These are phyloP conservation scores for Podospora sp. DNA, from an alignment of 495 filamentous ascomycete species.

Conservation along the genomic window DNA sequence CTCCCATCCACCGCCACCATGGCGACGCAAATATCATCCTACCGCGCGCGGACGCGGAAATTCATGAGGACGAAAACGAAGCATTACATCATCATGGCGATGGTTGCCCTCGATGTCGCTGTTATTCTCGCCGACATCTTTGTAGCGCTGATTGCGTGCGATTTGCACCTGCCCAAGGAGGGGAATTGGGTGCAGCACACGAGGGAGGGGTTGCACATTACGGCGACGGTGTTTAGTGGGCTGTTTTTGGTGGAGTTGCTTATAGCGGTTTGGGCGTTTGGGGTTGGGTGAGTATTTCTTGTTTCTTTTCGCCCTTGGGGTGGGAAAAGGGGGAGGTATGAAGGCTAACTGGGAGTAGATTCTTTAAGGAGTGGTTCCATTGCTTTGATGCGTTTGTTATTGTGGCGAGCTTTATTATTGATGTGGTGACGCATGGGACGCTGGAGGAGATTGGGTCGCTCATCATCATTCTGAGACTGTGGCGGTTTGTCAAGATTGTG, in stretches of 20 bases:
- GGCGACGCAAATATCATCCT: neutral
- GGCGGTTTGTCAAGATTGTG: slow-evolving; percentile 69
- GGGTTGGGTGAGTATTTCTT: slow-evolving; percentile 46
- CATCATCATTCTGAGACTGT: slow-evolving; percentile 64
- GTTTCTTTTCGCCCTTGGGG: neutral
- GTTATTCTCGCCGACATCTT: slow-evolving; percentile 66
- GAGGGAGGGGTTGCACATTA: slow-evolving; percentile 35
- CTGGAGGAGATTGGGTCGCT: slow-evolving; percentile 64
- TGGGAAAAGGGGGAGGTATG: neutral
- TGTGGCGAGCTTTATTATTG: slow-evolving; percentile 60
- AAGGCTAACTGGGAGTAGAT: slow-evolving; percentile 42
- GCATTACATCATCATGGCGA: slow-evolving; percentile 58
- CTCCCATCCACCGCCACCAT: neutral
- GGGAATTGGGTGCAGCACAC: slow-evolving; percentile 38
- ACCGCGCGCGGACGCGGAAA: slow-evolving; percentile 13
- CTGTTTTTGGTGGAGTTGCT: slow-evolving; percentile 64
- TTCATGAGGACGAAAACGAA: slow-evolving; percentile 58
- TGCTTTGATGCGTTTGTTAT: slow-evolving; percentile 66
- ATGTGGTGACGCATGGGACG: slow-evolving; percentile 58
- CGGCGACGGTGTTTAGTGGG: slow-evolving; percentile 57
- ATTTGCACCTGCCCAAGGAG: slow-evolving; percentile 39
- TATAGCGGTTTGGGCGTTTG: slow-evolving; percentile 59
- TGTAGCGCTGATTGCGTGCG: slow-evolving; percentile 62
- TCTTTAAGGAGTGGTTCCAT: slow-evolving; percentile 64
- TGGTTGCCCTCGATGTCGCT: slow-evolving; percentile 60